A percentile compares a stretch with the other conserved stretches of the same genome.
Evolutionary conservation across 139 green algal genomes (phyloP).

Genomic region (Coccomyxa sp.): DNA sequence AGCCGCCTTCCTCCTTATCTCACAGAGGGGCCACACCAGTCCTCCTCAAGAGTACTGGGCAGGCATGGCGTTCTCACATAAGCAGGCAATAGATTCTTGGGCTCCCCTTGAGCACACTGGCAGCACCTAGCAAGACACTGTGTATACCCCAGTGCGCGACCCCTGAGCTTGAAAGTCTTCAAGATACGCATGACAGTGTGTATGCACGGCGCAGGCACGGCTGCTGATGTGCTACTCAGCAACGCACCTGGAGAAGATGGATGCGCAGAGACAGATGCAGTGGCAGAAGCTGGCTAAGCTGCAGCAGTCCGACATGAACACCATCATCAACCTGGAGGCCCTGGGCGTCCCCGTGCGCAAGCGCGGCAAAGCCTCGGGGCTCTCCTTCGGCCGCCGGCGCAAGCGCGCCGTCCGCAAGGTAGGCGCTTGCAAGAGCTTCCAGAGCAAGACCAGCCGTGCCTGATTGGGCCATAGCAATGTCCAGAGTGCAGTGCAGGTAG

Average conservation of each 20-base stretch:
- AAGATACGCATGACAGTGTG: no score
- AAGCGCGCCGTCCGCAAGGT: conserved; percentile 28
- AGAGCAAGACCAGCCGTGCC: no score
- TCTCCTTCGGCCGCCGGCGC: conserved; percentile 45
- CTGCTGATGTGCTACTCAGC: conserved; percentile 91
- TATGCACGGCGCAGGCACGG: conserved; percentile 51
- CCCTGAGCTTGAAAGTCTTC: no score
- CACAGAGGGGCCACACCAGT: no score
- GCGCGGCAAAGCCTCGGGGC: conserved; percentile 26
- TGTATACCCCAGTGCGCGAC: no score
- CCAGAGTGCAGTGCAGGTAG: no score
- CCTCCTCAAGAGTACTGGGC: no score
- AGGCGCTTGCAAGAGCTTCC: not conserved
- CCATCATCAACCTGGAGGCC: conserved; percentile 84
- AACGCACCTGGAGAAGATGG: conserved; percentile 93
- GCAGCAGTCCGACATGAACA: conserved; percentile 64
- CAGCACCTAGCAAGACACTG: no score
- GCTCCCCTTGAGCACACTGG: no score
- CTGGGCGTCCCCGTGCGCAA: conserved; percentile 86
- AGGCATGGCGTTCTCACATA: no score
- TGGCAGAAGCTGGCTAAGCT: conserved; percentile 80
- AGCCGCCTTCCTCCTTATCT: not conserved
- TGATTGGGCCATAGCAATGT: no score
- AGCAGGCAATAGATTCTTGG: no score
- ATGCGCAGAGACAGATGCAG: conserved; percentile 58